Evolutionary conservation across 345 rosid species (phyloP), one percentile per base, ranked within the genome.

Genomic region (Combretum micranthum): DNA sequence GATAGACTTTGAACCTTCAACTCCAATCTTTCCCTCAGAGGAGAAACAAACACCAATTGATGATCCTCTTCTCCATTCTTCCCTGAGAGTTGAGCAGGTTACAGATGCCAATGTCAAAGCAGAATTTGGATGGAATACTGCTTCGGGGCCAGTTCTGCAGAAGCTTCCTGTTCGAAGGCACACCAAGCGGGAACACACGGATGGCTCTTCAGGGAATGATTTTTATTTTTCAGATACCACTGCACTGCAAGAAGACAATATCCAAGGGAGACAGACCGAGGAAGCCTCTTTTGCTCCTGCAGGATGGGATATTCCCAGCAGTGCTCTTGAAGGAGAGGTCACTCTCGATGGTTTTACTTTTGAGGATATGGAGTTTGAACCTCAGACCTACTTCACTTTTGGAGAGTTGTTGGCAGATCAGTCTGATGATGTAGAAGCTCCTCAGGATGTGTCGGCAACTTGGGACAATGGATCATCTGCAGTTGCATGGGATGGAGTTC

Each of bases 341-440:
- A 55, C 70, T 52, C 67, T 83, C 62, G 90, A 83, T 63, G 67
- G 63, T 55, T 16, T 73, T n/a, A 78, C 66, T 74, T 87, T 74
- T 12, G 89, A 86, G 69, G 90, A 87, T 58, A 87, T 86, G 93
- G 96, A 83, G 70, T 90, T 85, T 17, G 97, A 94, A 69, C 97
- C 99, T 3, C 99, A 94, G 64, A 94, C 99, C 8, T 90, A 90
- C 72, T 94, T 94, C 77, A 83, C 96, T 9, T 81, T 87, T 52
- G 81, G 75, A 0, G 97, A 94, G 81, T 75, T 93, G 76, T 80
- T 89, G 56, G 87, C 75, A 56, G 23, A 83, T 13, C 90, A 85
- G 62, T 90, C 79, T 61, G 83, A 71, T 63, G 77, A 52, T 43
- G 82, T 72, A 69, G 64, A 65, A 21, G 64, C 53, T 14, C 50